Evolutionary conservation across 1,284 basidiomycete species (phyloP), one percentile per base, ranked within the genome.

Genomic region (Bondarzewia mesenterica): DNA sequence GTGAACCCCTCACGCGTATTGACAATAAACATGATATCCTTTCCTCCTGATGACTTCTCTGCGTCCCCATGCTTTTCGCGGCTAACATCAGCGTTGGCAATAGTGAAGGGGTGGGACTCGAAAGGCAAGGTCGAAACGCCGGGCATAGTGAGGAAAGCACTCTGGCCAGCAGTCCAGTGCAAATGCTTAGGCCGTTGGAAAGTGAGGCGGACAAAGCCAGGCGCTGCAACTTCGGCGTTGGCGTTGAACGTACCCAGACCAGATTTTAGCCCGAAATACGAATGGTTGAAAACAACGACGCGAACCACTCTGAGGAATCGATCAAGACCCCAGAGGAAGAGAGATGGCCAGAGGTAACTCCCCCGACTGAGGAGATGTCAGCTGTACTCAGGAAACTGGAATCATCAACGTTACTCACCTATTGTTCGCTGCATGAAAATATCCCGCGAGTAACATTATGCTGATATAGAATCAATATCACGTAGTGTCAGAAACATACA

Each of bases 271-370:
- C 56, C 63, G 52, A 69, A 68, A 60, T 66, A 71, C 22, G 61
- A 66, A 54, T 71, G 65, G 63, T 85, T 85, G 64, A 72, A 70
- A 29, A 72, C 52, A 42, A 78, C 53, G 5, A 84, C 60, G 15
- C 80, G 75, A 8, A 69, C 50, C 15, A 72, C 20, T 12, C 82
- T 76, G 47, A 82, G 55, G 35, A 74, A 49, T 22, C 83, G 75
- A 59, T 87, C 85, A 42, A 83, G 59, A 0, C 67, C 80, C 83
- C 83, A 88, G 27, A 85, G 60, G 54, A 82, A 63, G 62, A 83
- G 71, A 1, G 72, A 69, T 4, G 81, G 79, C 76, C 77, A 78
- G 23, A 77, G 57, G 53, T 73, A 75, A 50, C 63, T 60, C 46
- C 58, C 64, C 32, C 56, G 56, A 2, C 59, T 55, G 15, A 56